Base-by-base conservation (phyloP, 2,329 filamentous ascomycete species). In the Ascochyta fabae region DNA sequence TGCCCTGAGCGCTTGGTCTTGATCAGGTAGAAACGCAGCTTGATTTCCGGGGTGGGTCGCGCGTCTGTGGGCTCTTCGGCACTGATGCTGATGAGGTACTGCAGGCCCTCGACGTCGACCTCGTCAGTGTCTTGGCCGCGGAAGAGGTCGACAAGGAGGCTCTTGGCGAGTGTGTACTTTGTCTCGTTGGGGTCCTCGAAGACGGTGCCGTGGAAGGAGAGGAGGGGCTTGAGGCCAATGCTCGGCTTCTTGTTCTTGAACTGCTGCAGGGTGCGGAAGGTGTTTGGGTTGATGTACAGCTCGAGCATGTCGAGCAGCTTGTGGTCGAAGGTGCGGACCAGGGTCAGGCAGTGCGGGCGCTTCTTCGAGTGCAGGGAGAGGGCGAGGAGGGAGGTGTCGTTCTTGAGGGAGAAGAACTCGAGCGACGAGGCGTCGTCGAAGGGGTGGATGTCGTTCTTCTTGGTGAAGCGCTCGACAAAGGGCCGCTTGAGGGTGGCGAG, bases 371-470 rank as follows among this genome's bases (percentile, higher is more conserved):
- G 89, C 75, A 86, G 88, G 48, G 88, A 93, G 69, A 96, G 96
- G 64, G 95, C 84, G 64, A 97, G 84, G 43, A 97, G 81, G 41
- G 88, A 90, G 70, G 91, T 88, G 76, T 99, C 95, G 79, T 99
- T 99, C 82, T 98, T 99, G 74, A 93, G 88, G 60, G 89, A 89
- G 81, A 99, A 93, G 81, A 99, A 99, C 78, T 97, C 92, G 64
- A 98, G 85, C 48, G 90, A 94, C 26, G 88, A 83, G 61, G 90
- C 81, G 75, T 96, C 92, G 77, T 97, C 94, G 77, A 99, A 99
- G 2, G 95, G 95, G 77, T 95, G 92, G 68, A 96, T 89, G 66
- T 87, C 84, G 78, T 99, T 99, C 82, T 98, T 98, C 85, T 98
- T 99, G 78, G 87, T 91, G 81, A 99, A 96, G 66, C 93, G 92